phyloP scores from a whole-genome alignment of 352 stramenopile species.

The Phytophthora cactorum region DNA sequence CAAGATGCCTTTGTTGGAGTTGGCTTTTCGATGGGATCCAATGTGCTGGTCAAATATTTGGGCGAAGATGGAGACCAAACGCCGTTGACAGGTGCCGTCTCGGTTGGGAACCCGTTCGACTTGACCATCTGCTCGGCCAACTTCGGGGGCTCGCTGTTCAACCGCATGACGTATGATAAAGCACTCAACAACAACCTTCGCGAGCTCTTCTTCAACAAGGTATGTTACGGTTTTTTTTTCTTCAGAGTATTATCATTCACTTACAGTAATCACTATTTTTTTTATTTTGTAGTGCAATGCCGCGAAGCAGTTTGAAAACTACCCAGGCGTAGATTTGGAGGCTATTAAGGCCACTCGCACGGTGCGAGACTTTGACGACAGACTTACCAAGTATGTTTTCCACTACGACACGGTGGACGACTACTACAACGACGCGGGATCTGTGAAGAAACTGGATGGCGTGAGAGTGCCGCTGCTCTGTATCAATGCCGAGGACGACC shows the following conservation, averaged over 20 bases:
- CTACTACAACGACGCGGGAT: slow-evolving; percentile 71
- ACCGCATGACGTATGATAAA: slow-evolving; percentile 72
- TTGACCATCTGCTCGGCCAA: slow-evolving; percentile 60
- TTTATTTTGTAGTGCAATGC: slow-evolving; percentile 32
- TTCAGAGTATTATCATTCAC: neutral
- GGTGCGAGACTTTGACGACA: slow-evolving; percentile 70
- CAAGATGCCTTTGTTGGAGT: slow-evolving; percentile 56
- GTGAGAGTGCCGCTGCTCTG: slow-evolving; percentile 68
- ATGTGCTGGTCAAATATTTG: slow-evolving; percentile 83
- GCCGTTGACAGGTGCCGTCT: slow-evolving; percentile 58
- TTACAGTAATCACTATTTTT: neutral
- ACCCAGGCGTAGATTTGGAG: slow-evolving; percentile 51
- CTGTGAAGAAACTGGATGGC: slow-evolving; percentile 33
- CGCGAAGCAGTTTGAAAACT: slow-evolving; percentile 52
- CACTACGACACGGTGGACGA: slow-evolving; percentile 61
- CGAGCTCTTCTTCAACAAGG: slow-evolving; percentile 68
- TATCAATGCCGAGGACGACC: slow-evolving; percentile 67
- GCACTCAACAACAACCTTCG: slow-evolving; percentile 63
- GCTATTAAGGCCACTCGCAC: slow-evolving; percentile 40
- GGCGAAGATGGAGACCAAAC: slow-evolving; percentile 60
- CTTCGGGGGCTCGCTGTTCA: slow-evolving; percentile 53
- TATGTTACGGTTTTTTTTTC: slow-evolving; percentile 7
- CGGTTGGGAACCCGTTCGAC: slow-evolving; percentile 79
- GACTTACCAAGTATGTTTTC: slow-evolving; percentile 64
- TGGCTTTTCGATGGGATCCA: slow-evolving; percentile 81